Base-by-base conservation (phyloP, 345 rosid species). In the Garcia nutans region DNA sequence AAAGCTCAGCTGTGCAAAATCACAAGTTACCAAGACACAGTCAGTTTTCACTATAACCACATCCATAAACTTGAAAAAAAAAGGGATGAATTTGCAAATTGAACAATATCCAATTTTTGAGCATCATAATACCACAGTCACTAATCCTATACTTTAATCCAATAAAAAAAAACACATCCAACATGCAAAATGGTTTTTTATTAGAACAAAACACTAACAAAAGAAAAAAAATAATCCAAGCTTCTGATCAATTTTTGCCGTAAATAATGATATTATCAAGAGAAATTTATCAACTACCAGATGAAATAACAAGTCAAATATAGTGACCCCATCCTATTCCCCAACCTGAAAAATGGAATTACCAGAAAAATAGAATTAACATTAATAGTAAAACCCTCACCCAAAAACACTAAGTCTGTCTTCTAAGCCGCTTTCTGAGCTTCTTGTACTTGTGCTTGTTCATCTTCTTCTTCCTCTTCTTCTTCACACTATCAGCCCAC, bases 381-480 rank as follows among this genome's bases (percentile, higher is more conserved):
- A 24, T 60, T 24, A 60, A 12, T 60, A 60, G 7, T 26, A 65
- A 65, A 65, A 22, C 33, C 49, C 69, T 65, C 69, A 65, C 69
- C 26, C 10, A 41, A 19, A 65, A 65, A 17, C 44, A 6, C 33
- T 69, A 52, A 69, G 45, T 69, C 45, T 52, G 42, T 50, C 60
- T 69, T 31, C 45, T 52, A 52, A 69, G 44, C 42, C 42, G 23
- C 72, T 69, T 69, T 22, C 59, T 69, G 45, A 49, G 23, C 72
- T 50, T 69, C 45, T 49, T 68, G 12, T 68, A 49, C 57, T 68
- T 68, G 33, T 50, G 58, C 72, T 49, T 68, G 20, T 68, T 68
- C 72, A 49, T 68, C 59, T 68, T 68, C 72, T 68, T 68, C 59
- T 68, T 68, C 72, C 59, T 68, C 59, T 68, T 68, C 59, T 68